Evolutionary conservation across 2,329 filamentous ascomycete species (phyloP).

Genomic region (Aspergillus versicolor): DNA sequence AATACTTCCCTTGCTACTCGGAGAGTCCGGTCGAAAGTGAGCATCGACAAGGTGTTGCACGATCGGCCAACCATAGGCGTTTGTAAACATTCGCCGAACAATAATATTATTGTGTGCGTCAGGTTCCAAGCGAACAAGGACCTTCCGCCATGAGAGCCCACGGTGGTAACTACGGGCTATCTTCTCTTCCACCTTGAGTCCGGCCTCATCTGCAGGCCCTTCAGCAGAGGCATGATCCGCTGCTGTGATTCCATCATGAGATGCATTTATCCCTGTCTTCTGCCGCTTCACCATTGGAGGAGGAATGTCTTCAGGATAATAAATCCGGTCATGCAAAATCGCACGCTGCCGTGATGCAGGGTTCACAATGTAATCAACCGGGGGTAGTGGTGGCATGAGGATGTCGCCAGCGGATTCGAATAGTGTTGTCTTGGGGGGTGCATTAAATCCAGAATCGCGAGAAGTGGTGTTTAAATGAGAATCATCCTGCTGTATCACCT

Average conservation of each 20-base stretch:
- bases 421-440: constrained; percentile 86
- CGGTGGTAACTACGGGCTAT: constrained; percentile 94
- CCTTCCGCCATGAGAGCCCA: constrained; percentile 91
- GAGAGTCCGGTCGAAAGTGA: constrained; percentile 67
- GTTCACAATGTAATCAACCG: constrained; percentile 77
- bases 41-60: constrained; percentile 92
- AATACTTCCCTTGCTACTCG: not conserved
- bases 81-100: constrained; percentile 92
- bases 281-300: constrained; percentile 60
- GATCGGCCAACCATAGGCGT: constrained; percentile 97
- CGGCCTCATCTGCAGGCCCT: constrained; percentile 19
- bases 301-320: constrained; percentile 90
- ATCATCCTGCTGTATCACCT: constrained; percentile 14
- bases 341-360: constrained; percentile 78
- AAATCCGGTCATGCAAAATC: constrained; percentile 96
- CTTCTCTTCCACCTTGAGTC: constrained; percentile 93
- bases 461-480: constrained; percentile 52
- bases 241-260: constrained; percentile 20
- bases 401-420: constrained; percentile 94
- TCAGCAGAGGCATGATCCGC: constrained; percentile 7
- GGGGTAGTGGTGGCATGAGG: constrained; percentile 83
- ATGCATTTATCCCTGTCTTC: constrained; percentile 37
- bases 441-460: constrained; percentile 54
- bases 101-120: constrained; percentile 99
- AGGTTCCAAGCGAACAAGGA: constrained; percentile 89